These are phyloP conservation scores for Ganoderma multipileum DNA, from an alignment of 1,284 basidiomycete species.

Conservation along the genomic window DNA sequence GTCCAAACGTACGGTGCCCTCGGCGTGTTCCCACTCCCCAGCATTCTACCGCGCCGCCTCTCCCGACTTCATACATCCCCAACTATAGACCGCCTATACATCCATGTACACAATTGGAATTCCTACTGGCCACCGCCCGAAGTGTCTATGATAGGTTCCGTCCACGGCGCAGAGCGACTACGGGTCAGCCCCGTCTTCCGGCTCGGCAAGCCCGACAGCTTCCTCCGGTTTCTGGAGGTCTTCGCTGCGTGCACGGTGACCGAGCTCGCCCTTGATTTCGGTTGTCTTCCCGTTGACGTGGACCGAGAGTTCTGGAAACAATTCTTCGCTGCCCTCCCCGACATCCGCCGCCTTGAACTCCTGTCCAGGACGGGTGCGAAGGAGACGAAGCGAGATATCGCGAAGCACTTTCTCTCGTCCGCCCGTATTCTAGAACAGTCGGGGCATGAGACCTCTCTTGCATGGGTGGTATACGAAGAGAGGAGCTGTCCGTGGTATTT, in stretches of 20 bases:
- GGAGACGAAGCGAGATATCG: not conserved
- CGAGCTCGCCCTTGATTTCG: not conserved
- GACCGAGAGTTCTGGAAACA: not conserved
- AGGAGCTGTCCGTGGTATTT: no score
- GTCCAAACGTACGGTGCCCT: no score
- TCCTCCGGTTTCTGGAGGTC: not conserved
- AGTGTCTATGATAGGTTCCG: not conserved
- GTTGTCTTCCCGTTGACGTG: not conserved
- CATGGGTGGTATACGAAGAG: no score
- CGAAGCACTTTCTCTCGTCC: not conserved
- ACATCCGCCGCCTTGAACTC: not conserved
- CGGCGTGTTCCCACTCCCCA: not conserved
- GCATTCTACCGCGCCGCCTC: not conserved
- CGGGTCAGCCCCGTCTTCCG: not conserved
- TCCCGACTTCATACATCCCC: not conserved
- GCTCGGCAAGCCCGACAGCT: not conserved
- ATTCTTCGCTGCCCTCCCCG: not conserved
- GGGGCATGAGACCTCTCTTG: no score
- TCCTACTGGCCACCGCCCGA: fast-evolving
- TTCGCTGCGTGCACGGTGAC: not conserved
- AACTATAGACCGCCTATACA: not conserved
- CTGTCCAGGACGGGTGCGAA: not conserved
- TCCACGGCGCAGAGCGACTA: not conserved
- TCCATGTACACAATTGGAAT: not conserved
- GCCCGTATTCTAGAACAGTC: no score